A percentile compares a stretch with the other conserved stretches of the same genome.
phyloP scores from a whole-genome alignment of 495 filamentous ascomycete species.

The Cladorrhinum samala region DNA sequence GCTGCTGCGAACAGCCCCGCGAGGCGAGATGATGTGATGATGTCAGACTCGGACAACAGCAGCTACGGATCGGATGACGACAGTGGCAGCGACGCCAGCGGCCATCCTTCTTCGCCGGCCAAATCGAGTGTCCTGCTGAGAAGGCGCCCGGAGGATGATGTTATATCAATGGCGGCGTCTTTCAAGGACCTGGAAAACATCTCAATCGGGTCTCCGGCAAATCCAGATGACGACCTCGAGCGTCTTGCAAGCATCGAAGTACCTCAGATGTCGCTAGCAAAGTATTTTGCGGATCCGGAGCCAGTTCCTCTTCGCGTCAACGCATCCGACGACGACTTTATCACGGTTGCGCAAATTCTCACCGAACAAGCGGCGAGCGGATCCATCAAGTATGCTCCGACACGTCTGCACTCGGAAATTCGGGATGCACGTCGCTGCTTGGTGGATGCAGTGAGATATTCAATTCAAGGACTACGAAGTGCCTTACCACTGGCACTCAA shows the following conservation, averaged over 20 bases:
- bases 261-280: slow-evolving; percentile 39
- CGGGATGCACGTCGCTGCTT: slow-evolving; percentile 30
- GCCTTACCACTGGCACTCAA: slow-evolving; percentile 34
- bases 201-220: slow-evolving; percentile 26
- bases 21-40: slow-evolving; percentile 27
- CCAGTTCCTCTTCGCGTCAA: slow-evolving; percentile 35
- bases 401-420: slow-evolving; percentile 5
- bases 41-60: slow-evolving; percentile 41
- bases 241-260: slow-evolving; percentile 35
- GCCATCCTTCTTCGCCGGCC: slow-evolving; percentile 37
- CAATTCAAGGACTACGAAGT: slow-evolving; percentile 33
- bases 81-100: slow-evolving; percentile 39
- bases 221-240: slow-evolving; percentile 34
- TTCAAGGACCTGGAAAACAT: slow-evolving; percentile 42
- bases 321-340: slow-evolving; percentile 44
- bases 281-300: slow-evolving; percentile 46
- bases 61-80: slow-evolving; percentile 47
- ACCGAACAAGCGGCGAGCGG: slow-evolving; percentile 52
- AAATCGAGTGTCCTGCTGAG: slow-evolving; percentile 33
- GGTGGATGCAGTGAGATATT: slow-evolving; percentile 32
- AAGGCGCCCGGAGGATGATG: slow-evolving; percentile 38
- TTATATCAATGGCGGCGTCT: slow-evolving; percentile 41
- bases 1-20: slow-evolving; percentile 19
- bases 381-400: slow-evolving; percentile 23
- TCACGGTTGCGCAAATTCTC: slow-evolving; percentile 56